A percentile compares a stretch with the other conserved stretches of the same genome.
phyloP scores from a whole-genome alignment of 116 monocot species.

The Iris pallida region DNA sequence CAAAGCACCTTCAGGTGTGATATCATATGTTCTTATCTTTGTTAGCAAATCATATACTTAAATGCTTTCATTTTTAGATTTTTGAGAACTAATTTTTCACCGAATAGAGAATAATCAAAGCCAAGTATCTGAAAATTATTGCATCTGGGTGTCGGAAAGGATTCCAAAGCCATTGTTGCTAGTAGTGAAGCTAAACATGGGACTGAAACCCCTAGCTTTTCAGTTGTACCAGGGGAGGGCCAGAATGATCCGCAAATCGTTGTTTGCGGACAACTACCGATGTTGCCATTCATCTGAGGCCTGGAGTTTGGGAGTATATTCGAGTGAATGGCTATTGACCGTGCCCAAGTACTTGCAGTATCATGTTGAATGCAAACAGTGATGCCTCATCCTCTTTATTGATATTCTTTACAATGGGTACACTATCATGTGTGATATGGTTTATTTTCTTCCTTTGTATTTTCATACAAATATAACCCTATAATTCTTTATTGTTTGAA shows the following conservation, averaged over 20 bases:
- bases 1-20: constrained; percentile 28
- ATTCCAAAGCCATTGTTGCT: constrained; percentile 25
- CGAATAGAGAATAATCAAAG: constrained; percentile 27
- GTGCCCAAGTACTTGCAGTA: no score
- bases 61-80: neutral
- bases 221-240: neutral
- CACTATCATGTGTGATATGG: no score
- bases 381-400: no score
- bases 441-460: no score
- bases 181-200: neutral
- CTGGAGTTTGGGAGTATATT: no score
- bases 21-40: neutral
- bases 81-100: neutral
- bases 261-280: constrained; percentile 8
- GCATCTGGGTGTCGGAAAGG: constrained; percentile 41
- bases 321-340: no score
- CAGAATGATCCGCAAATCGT: constrained; percentile 4
- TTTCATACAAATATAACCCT: no score
- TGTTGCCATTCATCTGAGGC: no score
- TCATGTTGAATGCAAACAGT: no score
- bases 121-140: constrained; percentile 33
- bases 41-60: neutral
- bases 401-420: no score
- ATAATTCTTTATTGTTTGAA: no score
- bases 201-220: neutral